Evolutionary conservation across 495 filamentous ascomycete species (phyloP), one percentile per base, ranked within the genome.

Genomic region (Trichoderma parareesei): DNA sequence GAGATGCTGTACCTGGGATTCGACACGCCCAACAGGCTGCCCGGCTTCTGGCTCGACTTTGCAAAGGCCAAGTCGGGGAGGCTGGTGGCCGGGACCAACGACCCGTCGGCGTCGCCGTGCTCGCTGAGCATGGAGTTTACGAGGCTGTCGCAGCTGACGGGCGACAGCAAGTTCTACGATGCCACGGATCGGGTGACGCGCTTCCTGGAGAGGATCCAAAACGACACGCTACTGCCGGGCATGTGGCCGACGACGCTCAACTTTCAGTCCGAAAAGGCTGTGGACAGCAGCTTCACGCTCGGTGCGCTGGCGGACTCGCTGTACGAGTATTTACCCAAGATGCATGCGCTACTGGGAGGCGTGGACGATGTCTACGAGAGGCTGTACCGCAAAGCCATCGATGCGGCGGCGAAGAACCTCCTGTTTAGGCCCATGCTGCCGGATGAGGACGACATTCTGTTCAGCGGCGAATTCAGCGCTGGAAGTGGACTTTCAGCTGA

Each of bases 301-400:
- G 93, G 90, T 27, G 90, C 85, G 11, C 80, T 87, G 75, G 86
- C 90, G 14, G 93, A 97, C 75, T 95, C 90, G 8, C 82, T 88
- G 2, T 97, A 96, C 71, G 94, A 98, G 73, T 97, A 97, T 71
- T 76, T 98, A 40, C 88, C 93, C 35, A 98, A 87, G 70, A 83
- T 82, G 74, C 78, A 83, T 67, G 72, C 76, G 44, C 69, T 80
- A 5, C 70, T 75, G 43, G 74, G 77, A 43, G 78, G 77, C 1
- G 69, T 76, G 16, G 69, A 77, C 38, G 71, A 70, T 8, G 65
- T 75, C 10, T 80, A 79, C 70, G 65, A 76, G 71, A 70, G 71
- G 69, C 65, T 80, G 69, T 71, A 84, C 67, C 70, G 74, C 64
- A 81, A 78, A 27, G 82, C 88, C 55, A 86, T 89, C 69, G 81